Evolutionary conservation across 768 basidiomycete genomes (phyloP).

Genomic region (Lentinula aciculospora): DNA sequence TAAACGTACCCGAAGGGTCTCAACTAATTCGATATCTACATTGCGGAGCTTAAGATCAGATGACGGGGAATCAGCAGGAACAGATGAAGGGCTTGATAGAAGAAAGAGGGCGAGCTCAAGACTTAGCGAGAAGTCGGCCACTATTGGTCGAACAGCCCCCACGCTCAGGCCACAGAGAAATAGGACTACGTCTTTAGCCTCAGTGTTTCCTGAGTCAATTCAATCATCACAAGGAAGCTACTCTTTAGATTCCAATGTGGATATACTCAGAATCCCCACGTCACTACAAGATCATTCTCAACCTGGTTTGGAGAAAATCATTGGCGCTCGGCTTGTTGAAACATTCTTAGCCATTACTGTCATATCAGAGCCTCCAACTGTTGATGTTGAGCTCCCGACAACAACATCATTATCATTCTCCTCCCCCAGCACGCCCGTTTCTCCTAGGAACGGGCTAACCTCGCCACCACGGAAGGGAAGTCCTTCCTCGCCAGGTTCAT

Average conservation of each 20-base stretch:
- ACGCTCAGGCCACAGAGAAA: slow-evolving; percentile 31
- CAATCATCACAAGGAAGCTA: slow-evolving; percentile 12
- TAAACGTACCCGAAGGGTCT: slow-evolving; percentile 56
- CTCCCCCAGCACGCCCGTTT: neutral
- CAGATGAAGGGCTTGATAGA: slow-evolving; percentile 25
- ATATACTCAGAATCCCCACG: slow-evolving; percentile 17
- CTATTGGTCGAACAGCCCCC: slow-evolving; percentile 18
- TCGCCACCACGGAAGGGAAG: neutral
- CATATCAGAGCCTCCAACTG: slow-evolving; percentile 9
- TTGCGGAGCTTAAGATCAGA: slow-evolving; percentile 41
- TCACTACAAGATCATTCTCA: slow-evolving; percentile 59
- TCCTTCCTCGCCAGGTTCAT: neutral
- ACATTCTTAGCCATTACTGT: slow-evolving; percentile 64
- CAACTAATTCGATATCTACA: slow-evolving; percentile 49
- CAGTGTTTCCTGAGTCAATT: neutral
- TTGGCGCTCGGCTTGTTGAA: slow-evolving; percentile 70
- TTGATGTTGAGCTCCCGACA: neutral
- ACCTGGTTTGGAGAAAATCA: slow-evolving; percentile 59
- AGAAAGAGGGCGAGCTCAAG: slow-evolving; percentile 43
- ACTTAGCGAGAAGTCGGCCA: slow-evolving; percentile 21
- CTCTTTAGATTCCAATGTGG: slow-evolving; percentile 13
- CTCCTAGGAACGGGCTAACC: neutral
- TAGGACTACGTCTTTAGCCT: slow-evolving; percentile 40
- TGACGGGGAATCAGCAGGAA: slow-evolving; percentile 31
- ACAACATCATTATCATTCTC: slow-evolving; percentile 5